phyloP scores from a whole-genome alignment of 2,329 filamentous ascomycete genomes.

The Claviceps africana region DNA sequence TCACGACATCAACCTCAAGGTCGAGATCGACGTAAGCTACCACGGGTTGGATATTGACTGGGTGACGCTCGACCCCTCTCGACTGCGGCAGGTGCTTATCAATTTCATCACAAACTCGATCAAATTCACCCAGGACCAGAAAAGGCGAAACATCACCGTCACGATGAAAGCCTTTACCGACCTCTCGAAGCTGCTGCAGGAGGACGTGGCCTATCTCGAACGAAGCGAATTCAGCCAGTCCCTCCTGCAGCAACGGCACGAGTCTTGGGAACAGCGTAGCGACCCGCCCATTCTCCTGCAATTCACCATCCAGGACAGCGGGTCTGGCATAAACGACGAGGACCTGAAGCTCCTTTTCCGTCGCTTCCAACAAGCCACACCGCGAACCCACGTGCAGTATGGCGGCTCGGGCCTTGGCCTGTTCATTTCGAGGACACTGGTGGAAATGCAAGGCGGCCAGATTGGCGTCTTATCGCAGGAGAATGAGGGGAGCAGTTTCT shows the following conservation, averaged over 20 bases:
- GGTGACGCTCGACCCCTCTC: slow-evolving; percentile 61
- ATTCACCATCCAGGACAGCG: slow-evolving; percentile 58
- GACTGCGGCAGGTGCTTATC: slow-evolving; percentile 60
- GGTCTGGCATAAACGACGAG: slow-evolving; percentile 46
- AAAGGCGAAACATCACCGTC: slow-evolving; percentile 44
- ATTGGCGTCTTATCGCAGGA: slow-evolving; percentile 45
- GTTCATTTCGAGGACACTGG: slow-evolving; percentile 62
- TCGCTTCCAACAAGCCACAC: slow-evolving; percentile 52
- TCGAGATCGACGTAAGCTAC: slow-evolving; percentile 54
- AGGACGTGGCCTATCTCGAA: slow-evolving; percentile 32
- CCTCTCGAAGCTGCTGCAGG: slow-evolving; percentile 24
- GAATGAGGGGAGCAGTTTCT: slow-evolving; percentile 5
- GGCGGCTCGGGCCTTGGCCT: slow-evolving; percentile 56
- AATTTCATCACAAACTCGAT: slow-evolving; percentile 58
- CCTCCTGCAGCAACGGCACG: not conserved
- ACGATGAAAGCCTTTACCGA: slow-evolving; percentile 48
- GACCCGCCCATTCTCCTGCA: slow-evolving; percentile 28
- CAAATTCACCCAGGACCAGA: slow-evolving; percentile 48
- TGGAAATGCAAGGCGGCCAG: slow-evolving; percentile 62
- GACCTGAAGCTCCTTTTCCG: slow-evolving; percentile 54
- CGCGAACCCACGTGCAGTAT: slow-evolving; percentile 56
- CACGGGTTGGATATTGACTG: slow-evolving; percentile 50
- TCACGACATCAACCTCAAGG: slow-evolving; percentile 56
- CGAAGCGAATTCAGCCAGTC: slow-evolving; percentile 18
- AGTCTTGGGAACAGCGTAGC: slow-evolving; percentile 24